Evolutionary conservation across 208 protist genomes (phyloP), one percentile per base, ranked within the genome.

Genomic region (Lotmaria passim): DNA sequence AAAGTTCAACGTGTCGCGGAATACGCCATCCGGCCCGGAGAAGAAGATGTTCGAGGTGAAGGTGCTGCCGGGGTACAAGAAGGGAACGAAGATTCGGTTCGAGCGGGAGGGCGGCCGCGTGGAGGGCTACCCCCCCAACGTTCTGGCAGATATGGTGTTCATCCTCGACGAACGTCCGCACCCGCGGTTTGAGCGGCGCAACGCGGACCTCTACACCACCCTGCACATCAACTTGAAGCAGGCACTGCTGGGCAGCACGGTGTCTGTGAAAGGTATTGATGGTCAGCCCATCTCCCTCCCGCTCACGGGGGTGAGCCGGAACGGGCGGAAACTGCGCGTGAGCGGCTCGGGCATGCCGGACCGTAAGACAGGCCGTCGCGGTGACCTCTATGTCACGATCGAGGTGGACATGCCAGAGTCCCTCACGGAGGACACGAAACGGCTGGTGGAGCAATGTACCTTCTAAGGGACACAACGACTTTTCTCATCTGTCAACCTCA

Each of bases 31-130:
- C n/a, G 90, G 81, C 6, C 21, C 65, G 12, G 89, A 93, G 44
- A 91, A 94, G 66, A 98, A 98, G 57, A 61, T 92, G 57, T 91
- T 99, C 48, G 85, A 95, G 66, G 91, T 99, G 34, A 83, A 94
- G 61, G 94, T 99, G 61, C 76, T 94, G 73, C 97, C 98, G 0
- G 97, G 98, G 17, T 99, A 96, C 87, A 98, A 98, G 85, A 93
- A 90, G 64, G 97, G 98, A 33, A 99, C 97, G 21, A 99, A 99
- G 83, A 89, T 99, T 31, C 93, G 91, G 36, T 99, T 98, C 66
- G 84, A 89, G 63, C 69, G 81, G 7, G 91, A 97, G 55, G 93
- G 93, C 39, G 93, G 91, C 10, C 76, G 79, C 33, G 87, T 96
- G 41, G 80, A 94, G 47, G 91, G 91, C 7, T 93, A 92, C 60